These are phyloP conservation scores for Neopestalotiopsis sp. DNA, from an alignment of 2,329 filamentous ascomycete genomes.

Conservation along the genomic window DNA sequence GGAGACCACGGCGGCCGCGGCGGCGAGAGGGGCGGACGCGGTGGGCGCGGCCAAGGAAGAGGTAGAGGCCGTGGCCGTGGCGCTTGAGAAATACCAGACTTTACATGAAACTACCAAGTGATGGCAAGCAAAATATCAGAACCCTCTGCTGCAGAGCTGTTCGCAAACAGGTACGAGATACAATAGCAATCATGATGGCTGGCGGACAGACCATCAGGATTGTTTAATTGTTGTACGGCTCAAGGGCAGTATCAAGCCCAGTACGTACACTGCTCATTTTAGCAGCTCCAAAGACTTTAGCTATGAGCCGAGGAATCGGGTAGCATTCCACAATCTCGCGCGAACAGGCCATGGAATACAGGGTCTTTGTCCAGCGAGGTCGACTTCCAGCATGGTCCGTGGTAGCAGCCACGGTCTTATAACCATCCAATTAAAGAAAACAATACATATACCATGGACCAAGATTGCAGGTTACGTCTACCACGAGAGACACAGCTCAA, in stretches of 20 bases:
- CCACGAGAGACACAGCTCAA: neutral
- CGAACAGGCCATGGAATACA: neutral
- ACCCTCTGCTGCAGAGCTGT: neutral
- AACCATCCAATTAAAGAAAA: neutral
- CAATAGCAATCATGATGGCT: neutral
- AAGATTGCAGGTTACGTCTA: neutral
- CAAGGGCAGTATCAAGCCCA: neutral
- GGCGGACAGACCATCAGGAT: neutral
- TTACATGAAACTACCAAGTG: neutral
- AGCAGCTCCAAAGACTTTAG: neutral
- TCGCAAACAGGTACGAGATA: neutral
- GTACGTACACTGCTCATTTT: neutral
- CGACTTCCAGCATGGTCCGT: neutral
- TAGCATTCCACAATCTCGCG: neutral
- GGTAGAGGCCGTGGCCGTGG: slow-evolving; percentile 49
- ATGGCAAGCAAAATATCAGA: neutral
- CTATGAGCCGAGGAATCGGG: neutral
- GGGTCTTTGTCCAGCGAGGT: neutral
- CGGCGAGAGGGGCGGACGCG: slow-evolving; percentile 61
- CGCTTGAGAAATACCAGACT: slow-evolving; percentile 28
- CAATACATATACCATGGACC: neutral
- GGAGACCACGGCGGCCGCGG: slow-evolving; percentile 64
- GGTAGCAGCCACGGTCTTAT: neutral
- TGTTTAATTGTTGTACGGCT: neutral
- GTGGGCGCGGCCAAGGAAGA: slow-evolving; percentile 57